Evolutionary conservation across 306 rosid species (phyloP).

Genomic region (Abrus pulchellus): DNA sequence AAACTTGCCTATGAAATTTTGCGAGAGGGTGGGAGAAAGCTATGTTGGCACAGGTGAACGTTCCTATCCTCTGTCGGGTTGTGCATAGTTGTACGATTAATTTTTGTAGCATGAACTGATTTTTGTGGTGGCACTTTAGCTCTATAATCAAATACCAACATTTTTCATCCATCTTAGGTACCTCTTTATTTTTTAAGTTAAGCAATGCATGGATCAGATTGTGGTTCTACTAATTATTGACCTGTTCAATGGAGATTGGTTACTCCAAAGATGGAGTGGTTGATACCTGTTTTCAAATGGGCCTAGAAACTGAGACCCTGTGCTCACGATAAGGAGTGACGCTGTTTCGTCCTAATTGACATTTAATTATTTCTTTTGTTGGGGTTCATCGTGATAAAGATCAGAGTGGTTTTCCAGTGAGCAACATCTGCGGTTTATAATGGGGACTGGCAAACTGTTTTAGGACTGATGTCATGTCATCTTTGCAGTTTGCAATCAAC

Average conservation of each 20-base stretch:
- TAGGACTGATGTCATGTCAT: not conserved
- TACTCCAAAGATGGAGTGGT: constrained; percentile 17
- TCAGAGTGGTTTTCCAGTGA: constrained; percentile 12
- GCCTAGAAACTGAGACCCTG: not conserved
- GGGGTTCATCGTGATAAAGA: not conserved
- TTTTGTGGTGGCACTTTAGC: constrained; percentile 35
- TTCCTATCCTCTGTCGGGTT: constrained; percentile 5
- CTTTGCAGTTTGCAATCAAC: not conserved
- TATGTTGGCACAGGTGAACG: constrained; percentile 84
- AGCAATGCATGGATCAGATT: constrained; percentile 39
- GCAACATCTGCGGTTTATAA: not conserved
- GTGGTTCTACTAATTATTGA: constrained; percentile 21
- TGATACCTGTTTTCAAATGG: not conserved
- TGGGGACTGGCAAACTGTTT: not conserved
- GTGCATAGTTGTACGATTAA: constrained; percentile 48
- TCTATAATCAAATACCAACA: constrained; percentile 43
- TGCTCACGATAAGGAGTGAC: not conserved
- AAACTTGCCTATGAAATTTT: constrained; percentile 91
- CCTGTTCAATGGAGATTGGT: not conserved
- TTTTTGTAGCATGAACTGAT: constrained; percentile 54
- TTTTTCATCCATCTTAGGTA: constrained; percentile 42
- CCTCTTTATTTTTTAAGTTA: constrained; percentile 29
- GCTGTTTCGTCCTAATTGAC: constrained; percentile 17
- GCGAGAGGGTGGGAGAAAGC: constrained; percentile 91
- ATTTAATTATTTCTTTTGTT: constrained; percentile 23